A percentile compares a stretch with the other conserved stretches of the same genome.
Conservation (phyloP, 2,329 filamentous ascomycete species). For the Xylariaceae sp. region DNA sequence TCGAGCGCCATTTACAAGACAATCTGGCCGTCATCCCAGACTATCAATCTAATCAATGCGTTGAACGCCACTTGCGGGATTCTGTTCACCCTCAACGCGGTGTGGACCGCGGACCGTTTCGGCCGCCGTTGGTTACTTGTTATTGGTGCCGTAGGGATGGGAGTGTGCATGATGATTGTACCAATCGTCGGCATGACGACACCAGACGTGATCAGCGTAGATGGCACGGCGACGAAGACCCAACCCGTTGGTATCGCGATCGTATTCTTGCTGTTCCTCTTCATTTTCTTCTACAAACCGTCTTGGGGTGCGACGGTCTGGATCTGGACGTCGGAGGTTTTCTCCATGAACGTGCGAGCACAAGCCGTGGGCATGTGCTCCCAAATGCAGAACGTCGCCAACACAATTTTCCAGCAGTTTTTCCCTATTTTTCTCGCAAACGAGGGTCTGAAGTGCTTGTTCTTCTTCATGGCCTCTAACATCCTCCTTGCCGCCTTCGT, state of each 20-base stretch:
- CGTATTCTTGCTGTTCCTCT: slow-evolving; percentile 68
- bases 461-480: slow-evolving; percentile 48
- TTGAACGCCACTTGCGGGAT: slow-evolving; percentile 75
- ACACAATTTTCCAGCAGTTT: slow-evolving; percentile 70
- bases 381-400: slow-evolving; percentile 65
- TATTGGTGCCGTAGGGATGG: slow-evolving; percentile 69
- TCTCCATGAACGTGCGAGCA: slow-evolving; percentile 72
- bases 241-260: slow-evolving; percentile 67
- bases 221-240: slow-evolving; percentile 47
- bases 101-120: slow-evolving; percentile 73
- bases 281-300: slow-evolving; percentile 70
- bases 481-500: slow-evolving; percentile 53
- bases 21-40: slow-evolving; percentile 60
- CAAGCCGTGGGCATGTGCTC: slow-evolving; percentile 70
- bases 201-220: slow-evolving; percentile 52
- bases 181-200: slow-evolving; percentile 50
- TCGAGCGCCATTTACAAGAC: slow-evolving; percentile 75
- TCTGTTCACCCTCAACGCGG: slow-evolving; percentile 71
- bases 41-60: slow-evolving; percentile 73
- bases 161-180: slow-evolving; percentile 70
- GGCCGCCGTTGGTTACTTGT: slow-evolving; percentile 72
- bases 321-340: slow-evolving; percentile 72
- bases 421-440: slow-evolving; percentile 69
- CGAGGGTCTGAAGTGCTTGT: slow-evolving; percentile 47
- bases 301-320: slow-evolving; percentile 71